Evolutionary conservation across 306 rosid species (phyloP).

Genomic region (Datisca glomerata): DNA sequence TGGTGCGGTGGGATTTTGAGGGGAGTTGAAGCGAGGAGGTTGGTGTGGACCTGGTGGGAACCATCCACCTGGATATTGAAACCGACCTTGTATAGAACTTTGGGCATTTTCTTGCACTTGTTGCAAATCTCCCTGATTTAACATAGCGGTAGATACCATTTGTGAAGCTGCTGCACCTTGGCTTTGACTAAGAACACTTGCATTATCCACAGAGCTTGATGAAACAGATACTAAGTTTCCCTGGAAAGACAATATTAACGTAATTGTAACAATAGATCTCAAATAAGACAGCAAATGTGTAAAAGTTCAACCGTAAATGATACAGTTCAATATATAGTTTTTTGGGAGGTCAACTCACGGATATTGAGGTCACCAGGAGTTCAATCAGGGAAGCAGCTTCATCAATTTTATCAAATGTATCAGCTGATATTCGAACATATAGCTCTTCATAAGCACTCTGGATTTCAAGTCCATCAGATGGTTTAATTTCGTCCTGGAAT

Average conservation of each 20-base stretch:
- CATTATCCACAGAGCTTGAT: conserved; percentile 28
- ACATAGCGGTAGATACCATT: conserved; percentile 21
- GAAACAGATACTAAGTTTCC: conserved; percentile 54
- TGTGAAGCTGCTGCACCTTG: conserved; percentile 20
- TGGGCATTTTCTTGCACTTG: conserved; percentile 27
- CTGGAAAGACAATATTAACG: conserved; percentile 33
- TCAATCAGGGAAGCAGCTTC: conserved; percentile 79
- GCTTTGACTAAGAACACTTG: conserved; percentile 22
- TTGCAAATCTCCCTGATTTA: conserved; percentile 31
- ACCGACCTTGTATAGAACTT: conserved; percentile 26
- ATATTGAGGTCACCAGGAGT: conserved; percentile 59
- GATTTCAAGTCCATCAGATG: conserved; percentile 36
- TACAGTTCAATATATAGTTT: not conserved
- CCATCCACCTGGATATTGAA: conserved; percentile 49
- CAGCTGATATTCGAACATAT: conserved; percentile 60
- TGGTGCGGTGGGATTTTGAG: conserved; percentile 30
- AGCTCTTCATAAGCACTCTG: conserved; percentile 54
- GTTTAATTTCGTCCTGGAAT: conserved; percentile 54
- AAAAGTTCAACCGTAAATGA: not conserved
- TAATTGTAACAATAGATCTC: not conserved
- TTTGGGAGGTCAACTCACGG: conserved; percentile 44
- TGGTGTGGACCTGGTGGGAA: conserved; percentile 32
- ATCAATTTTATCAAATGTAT: conserved; percentile 83
- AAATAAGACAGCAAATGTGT: not conserved
- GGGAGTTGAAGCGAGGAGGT: conserved; percentile 23